Conservation (phyloP, 192 early-diverging fungal species). For the Pilobolus umbonatus region DNA sequence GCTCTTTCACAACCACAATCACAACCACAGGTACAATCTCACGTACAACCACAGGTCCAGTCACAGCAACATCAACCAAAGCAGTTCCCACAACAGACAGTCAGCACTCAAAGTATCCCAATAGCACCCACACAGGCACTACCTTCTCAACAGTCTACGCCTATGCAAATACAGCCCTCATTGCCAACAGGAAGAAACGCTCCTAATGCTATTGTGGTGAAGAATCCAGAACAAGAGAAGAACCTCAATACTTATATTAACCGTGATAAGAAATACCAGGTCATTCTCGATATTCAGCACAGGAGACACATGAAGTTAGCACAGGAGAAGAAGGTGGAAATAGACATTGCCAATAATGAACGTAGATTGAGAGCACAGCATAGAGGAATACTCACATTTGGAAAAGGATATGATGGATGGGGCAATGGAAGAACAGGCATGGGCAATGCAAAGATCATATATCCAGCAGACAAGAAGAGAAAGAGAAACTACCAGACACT, state of each 20-base stretch:
- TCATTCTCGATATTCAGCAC: constrained; percentile 44
- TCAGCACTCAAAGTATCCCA: background rate
- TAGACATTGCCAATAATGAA: constrained; percentile 33
- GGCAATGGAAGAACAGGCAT: constrained; percentile 52
- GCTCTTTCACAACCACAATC: background rate
- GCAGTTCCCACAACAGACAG: background rate
- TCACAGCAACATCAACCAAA: background rate
- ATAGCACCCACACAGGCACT: background rate
- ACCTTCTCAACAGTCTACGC: background rate
- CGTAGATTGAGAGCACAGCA: constrained; percentile 27
- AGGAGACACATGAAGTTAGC: constrained; percentile 40
- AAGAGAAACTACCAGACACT: constrained; percentile 34
- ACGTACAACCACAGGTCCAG: background rate
- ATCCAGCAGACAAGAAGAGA: constrained; percentile 43
- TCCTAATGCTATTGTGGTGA: too few relatives aligned
- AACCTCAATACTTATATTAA: constrained; percentile 38
- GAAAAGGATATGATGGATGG: constrained; percentile 55
- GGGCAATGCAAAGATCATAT: constrained; percentile 37
- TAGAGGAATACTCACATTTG: constrained; percentile 36
- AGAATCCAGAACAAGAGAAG: constrained; percentile 16
- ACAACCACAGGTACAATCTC: background rate
- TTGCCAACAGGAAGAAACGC: constrained; percentile 12
- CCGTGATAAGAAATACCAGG: constrained; percentile 42
- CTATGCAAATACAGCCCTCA: background rate
- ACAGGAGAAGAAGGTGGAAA: constrained; percentile 37